Evolutionary conservation across 2,329 filamentous ascomycete species (phyloP), one percentile per base, ranked within the genome.

Genomic region (Trichoderma sp.): DNA sequence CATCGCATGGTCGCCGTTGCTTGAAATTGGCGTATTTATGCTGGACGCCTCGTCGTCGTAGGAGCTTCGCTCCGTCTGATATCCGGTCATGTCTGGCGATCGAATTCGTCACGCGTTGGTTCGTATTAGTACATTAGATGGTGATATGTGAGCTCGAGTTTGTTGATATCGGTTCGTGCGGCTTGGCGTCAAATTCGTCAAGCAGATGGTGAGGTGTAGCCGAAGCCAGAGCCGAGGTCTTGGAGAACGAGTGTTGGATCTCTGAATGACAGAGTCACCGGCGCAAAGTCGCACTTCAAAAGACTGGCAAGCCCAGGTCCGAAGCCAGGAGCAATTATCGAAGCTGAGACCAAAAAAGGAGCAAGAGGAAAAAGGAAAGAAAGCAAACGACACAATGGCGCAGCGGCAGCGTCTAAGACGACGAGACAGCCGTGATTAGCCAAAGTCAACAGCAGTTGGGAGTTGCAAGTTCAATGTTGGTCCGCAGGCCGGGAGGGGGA

Each of bases 1-100:
- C 73, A 89, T 86, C 76, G 91, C 89, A 67, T 85, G 85, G 67
- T 87, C 87, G 85, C 85, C 79, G 88, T 89, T 69, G 85, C 85
- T 81, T 71, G 83, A 81, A 80, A 78, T 81, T 77, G 82, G 81
- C 27, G 82, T 80, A 50, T 83, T 80, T 65, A 82, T 77, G 77
- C 82, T 78, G 77, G 80, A 79, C 50, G 74, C 77, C 75, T 81
- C 83, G 76, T 84, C 84, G 80, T 83, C 84, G 78, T 84, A 84
- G 59, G 80, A 82, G 76, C 80, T 79, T 77, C 81, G 80, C 77
- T 82, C 81, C 74, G 81, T 80, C 75, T 81, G 80, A 79, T 84
- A 84, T 73, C 82, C 83, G 78, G 85, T 86, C 86, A 87, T 87
- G 77, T 60, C 79, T 79, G 78, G 74, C 29, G 59, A 66, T 65